A percentile compares a stretch with the other conserved stretches of the same genome.
phyloP scores from a whole-genome alignment of 208 protist genomes.

The Leishmania aethiopica region DNA sequence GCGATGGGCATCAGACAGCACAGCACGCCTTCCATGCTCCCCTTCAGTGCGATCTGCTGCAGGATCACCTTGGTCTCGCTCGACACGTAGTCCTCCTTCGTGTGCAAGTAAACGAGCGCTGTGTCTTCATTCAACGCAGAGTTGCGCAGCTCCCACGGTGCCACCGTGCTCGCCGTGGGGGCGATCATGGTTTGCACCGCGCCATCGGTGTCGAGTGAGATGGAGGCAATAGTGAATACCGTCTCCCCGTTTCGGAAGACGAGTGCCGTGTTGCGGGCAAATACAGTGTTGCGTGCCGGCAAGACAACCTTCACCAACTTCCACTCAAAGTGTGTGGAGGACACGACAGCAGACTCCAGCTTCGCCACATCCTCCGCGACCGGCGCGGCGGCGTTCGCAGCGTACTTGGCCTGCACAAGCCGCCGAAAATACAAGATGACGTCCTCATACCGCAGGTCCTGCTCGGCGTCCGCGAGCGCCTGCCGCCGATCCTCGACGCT shows the following conservation, averaged over 20 bases:
- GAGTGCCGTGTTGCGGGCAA: slow-evolving; percentile 23
- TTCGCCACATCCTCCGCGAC: slow-evolving; percentile 1
- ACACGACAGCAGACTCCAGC: slow-evolving; percentile 20
- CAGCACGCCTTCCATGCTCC: slow-evolving; percentile 27
- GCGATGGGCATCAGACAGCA: slow-evolving; percentile 31
- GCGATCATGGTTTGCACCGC: slow-evolving; percentile 21
- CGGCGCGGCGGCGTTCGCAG: neutral
- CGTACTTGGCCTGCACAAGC: slow-evolving; percentile 52
- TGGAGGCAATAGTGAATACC: slow-evolving; percentile 28
- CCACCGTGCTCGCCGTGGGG: slow-evolving; percentile 10
- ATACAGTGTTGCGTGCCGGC: slow-evolving; percentile 37
- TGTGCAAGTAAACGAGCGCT: slow-evolving; percentile 26
- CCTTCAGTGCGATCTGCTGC: slow-evolving; percentile 18
- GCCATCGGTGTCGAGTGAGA: slow-evolving; percentile 33
- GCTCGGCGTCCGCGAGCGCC: slow-evolving; percentile 66
- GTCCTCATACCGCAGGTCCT: slow-evolving; percentile 74
- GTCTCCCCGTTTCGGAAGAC: slow-evolving; percentile 42
- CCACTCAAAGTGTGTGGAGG: slow-evolving; percentile 54
- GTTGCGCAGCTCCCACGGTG: slow-evolving; percentile 21
- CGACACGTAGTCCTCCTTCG: slow-evolving; percentile 13
- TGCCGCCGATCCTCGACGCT: slow-evolving; percentile 44
- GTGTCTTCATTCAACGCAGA: slow-evolving; percentile 11
- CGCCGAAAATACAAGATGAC: slow-evolving; percentile 70
- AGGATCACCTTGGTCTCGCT: slow-evolving; percentile 17
- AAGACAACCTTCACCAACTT: slow-evolving; percentile 42